phyloP scores from a whole-genome alignment of 352 stramenopile species.

The Globisporangium nodosum region DNA sequence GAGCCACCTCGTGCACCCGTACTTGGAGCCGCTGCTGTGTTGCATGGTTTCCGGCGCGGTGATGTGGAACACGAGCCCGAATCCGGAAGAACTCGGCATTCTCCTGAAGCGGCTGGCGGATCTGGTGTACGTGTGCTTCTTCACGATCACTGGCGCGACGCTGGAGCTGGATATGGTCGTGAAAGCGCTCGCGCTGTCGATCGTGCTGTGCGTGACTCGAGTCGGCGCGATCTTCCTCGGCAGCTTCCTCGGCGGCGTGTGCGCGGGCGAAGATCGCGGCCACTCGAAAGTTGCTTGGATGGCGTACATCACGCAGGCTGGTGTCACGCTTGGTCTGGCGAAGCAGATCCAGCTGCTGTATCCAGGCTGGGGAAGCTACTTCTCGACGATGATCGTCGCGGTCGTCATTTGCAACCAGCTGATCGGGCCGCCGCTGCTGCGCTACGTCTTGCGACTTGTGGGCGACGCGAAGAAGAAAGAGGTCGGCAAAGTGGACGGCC shows the following conservation, averaged over 20 bases:
- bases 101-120: conserved; percentile 49
- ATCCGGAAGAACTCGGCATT: conserved; percentile 47
- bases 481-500: conserved; percentile 48
- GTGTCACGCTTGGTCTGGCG: conserved; percentile 57
- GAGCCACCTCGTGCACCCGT: conserved; percentile 55
- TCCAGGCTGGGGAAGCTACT: conserved; percentile 62
- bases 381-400: conserved; percentile 68
- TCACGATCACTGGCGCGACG: conserved; percentile 63
- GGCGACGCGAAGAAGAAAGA: conserved; percentile 55
- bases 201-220: conserved; percentile 47
- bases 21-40: conserved; percentile 55
- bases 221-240: conserved; percentile 56
- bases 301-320: conserved; percentile 70
- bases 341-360: conserved; percentile 74
- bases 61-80: conserved; percentile 58
- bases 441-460: conserved; percentile 45
- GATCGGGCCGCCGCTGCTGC: conserved; percentile 48
- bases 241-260: conserved; percentile 41
- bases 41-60: conserved; percentile 63
- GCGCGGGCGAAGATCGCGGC: conserved; percentile 33
- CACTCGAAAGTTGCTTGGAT: conserved; percentile 61
- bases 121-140: conserved; percentile 71
- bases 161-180: conserved; percentile 61
- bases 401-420: conserved; percentile 72
- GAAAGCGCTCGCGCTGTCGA: conserved; percentile 46